Conservation (phyloP, 2,329 filamentous ascomycete species). For the Aschersonia sp. region DNA sequence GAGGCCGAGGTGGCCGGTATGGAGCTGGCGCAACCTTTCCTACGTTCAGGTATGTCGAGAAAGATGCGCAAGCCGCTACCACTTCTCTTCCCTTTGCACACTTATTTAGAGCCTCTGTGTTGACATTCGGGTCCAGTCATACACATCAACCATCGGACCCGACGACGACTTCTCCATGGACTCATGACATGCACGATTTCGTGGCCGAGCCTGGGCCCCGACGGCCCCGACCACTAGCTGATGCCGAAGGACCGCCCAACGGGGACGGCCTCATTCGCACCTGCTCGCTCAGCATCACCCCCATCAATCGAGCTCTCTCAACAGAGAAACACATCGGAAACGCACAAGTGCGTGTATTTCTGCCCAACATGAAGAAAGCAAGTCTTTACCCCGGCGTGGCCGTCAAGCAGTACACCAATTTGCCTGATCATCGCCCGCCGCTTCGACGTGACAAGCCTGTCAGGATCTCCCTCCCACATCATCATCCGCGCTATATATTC, state of each 20-base stretch:
- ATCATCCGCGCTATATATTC: slow-evolving; percentile 75
- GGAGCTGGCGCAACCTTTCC: slow-evolving; percentile 42
- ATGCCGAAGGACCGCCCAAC: slow-evolving; percentile 36
- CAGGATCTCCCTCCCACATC: slow-evolving; percentile 73
- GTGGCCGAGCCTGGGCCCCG: slow-evolving; percentile 32
- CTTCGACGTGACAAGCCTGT: slow-evolving; percentile 93
- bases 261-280: slow-evolving; percentile 40
- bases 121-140: slow-evolving; percentile 16
- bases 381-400: slow-evolving; percentile 61
- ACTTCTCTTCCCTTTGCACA: neutral
- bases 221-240: slow-evolving; percentile 26
- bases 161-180: slow-evolving; percentile 64
- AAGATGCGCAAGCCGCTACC: neutral
- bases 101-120: slow-evolving; percentile 9
- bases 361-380: slow-evolving; percentile 61
- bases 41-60: slow-evolving; percentile 46
- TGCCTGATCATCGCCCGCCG: slow-evolving; percentile 88
- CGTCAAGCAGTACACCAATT: slow-evolving; percentile 80
- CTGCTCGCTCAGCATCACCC: slow-evolving; percentile 42
- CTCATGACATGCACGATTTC: slow-evolving; percentile 84
- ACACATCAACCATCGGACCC: slow-evolving; percentile 38
- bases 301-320: slow-evolving; percentile 66
- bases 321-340: slow-evolving; percentile 74
- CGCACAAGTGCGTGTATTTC: slow-evolving; percentile 66
- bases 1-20: slow-evolving; percentile 47